Conservation (phyloP, 2,329 filamentous ascomycete species). For the Ophiostoma quercus region DNA sequence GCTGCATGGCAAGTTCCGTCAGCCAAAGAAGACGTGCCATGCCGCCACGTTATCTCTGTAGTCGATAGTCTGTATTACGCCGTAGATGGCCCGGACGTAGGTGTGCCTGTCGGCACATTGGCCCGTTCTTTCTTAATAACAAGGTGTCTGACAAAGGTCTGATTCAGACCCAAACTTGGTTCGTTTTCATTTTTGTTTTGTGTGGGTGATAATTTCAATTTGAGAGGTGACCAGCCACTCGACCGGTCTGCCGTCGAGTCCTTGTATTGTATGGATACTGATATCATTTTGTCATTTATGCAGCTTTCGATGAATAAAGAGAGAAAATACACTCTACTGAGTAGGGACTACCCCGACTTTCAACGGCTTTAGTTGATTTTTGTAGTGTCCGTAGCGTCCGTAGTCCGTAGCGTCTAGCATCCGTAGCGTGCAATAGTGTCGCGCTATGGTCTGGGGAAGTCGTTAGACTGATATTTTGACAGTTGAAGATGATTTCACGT, state of each 20-base stretch:
- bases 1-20: slow-evolving; percentile 8
- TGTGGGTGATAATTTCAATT: not conserved
- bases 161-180: not conserved
- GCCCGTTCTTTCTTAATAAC: not conserved
- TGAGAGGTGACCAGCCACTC: not conserved
- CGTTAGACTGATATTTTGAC: too few relatives aligned
- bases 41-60: not conserved
- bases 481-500: too few relatives aligned
- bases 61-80: not conserved
- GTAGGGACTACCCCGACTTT: slow-evolving; percentile 10
- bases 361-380: not conserved
- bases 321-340: too few relatives aligned
- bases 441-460: not conserved
- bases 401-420: too few relatives aligned
- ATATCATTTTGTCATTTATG: too few relatives aligned
- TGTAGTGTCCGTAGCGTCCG: too few relatives aligned
- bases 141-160: not conserved
- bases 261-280: too few relatives aligned
- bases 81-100: not conserved
- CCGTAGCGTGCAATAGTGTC: not conserved
- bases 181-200: not conserved
- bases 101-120: not conserved
- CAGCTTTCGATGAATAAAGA: too few relatives aligned
- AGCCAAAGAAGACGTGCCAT: not conserved
- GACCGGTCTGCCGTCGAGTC: slow-evolving; percentile 4